Conservation (phyloP, 768 basidiomycete species). For the Boletus huronensis region DNA sequence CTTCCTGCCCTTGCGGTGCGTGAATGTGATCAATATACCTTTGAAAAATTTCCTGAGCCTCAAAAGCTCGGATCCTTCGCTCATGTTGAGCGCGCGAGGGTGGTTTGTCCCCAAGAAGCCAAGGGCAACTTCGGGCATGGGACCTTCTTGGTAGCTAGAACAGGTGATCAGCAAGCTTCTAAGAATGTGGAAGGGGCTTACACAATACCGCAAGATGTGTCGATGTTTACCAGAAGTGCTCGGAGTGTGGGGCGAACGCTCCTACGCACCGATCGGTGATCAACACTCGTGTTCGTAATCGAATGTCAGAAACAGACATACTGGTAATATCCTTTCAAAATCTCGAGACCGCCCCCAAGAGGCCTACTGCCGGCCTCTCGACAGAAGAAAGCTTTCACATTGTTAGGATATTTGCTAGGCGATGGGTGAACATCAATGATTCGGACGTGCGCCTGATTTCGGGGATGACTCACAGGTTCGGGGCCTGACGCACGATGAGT, state of each 20-base stretch:
- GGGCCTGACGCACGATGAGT: constrained; percentile 45
- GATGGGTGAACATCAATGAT: neutral
- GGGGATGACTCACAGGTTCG: constrained; percentile 38
- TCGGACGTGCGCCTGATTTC: neutral
- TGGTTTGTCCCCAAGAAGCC: constrained; percentile 23
- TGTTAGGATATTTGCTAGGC: constrained; percentile 42
- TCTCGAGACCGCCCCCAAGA: constrained; percentile 36
- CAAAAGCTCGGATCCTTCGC: constrained; percentile 25
- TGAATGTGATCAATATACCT: constrained; percentile 33
- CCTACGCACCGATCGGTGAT: constrained; percentile 23
- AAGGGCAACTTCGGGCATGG: constrained; percentile 32
- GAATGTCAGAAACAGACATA: constrained; percentile 22
- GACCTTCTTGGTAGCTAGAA: constrained; percentile 27
- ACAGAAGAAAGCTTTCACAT: constrained; percentile 45
- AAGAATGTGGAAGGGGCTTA: constrained; percentile 18
- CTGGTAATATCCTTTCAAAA: constrained; percentile 52
- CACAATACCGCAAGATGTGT: constrained; percentile 46
- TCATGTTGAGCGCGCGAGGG: constrained; percentile 30
- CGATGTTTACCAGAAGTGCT: constrained; percentile 43
- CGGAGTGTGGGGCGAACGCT: constrained; percentile 44
- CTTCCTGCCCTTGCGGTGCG: constrained; percentile 24
- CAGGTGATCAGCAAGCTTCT: neutral
- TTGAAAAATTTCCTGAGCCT: constrained; percentile 40
- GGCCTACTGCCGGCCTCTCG: constrained; percentile 24
- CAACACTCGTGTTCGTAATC: neutral